Evolutionary conservation across 768 basidiomycete species (phyloP).

Genomic region (Rhodosporidiobolus sp.): DNA sequence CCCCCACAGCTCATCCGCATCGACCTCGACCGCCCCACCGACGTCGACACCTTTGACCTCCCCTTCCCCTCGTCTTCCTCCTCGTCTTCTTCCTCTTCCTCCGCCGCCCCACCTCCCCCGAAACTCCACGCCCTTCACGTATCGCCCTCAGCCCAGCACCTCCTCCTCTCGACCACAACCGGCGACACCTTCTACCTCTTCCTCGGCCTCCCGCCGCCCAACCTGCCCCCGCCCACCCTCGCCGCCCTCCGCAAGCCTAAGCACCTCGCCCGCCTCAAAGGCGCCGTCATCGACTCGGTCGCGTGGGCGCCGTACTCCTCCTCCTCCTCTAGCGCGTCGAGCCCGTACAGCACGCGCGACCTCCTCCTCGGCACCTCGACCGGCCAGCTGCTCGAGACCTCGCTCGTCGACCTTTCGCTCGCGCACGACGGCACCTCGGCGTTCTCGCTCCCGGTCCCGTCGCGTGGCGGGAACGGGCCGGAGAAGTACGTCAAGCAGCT

Average conservation of each 20-base stretch:
- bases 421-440: conserved; percentile 51
- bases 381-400: conserved; percentile 79
- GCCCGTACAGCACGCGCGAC: conserved; percentile 73
- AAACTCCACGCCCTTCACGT: conserved; percentile 76
- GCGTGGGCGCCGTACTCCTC: conserved; percentile 73
- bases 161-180: conserved; percentile 76
- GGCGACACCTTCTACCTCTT: conserved; percentile 94
- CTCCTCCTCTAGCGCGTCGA: conserved; percentile 56
- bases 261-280: conserved; percentile 70
- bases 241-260: conserved; percentile 72
- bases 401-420: conserved; percentile 81
- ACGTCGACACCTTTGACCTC: conserved; percentile 67
- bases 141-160: conserved; percentile 88
- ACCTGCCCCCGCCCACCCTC: conserved; percentile 38
- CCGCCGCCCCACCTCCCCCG: background rate
- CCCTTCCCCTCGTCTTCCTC: conserved; percentile 59
- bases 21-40: conserved; percentile 80
- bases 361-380: conserved; percentile 80
- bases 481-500: conserved; percentile 50
- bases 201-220: conserved; percentile 47
- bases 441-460: conserved; percentile 48
- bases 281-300: conserved; percentile 78
- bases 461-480: conserved; percentile 43
- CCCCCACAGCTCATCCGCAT: conserved; percentile 57
- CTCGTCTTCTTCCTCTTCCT: background rate